Base-by-base conservation (phyloP, 306 rosid genomes). In the Neltuma alba region DNA sequence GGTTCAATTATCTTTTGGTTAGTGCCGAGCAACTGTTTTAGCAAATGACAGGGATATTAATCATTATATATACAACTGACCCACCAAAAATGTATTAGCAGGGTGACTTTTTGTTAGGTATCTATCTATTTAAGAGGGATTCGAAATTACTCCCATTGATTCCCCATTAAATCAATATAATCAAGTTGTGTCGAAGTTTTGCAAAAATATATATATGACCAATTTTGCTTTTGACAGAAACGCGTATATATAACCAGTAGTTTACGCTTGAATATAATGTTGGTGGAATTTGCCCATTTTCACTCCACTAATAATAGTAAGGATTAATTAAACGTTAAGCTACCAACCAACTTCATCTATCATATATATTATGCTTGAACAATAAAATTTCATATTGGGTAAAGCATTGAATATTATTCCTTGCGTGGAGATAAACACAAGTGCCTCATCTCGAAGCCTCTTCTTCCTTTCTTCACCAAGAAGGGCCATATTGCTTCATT, bases 231-330 rank as follows among this genome's bases (percentile, higher is more conserved):
- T 33, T 33, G 36, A 33, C 36, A 33, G 36, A 3, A 33, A 33
- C 36, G 36, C 36, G 36, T 33, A 33, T 64, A 60, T 5, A 25
- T 25, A 12, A 71, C 2, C 28, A 27, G 68, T 37, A 33, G 7
- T n/a, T n/a, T 50, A n/a, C 15, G 69, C 42, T 38, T 36, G 16
- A 69, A 44, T 44, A 13, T 44, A 57, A 9, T 10, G 44, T 57
- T 3, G 54, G 54, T 68, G 80, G 79, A 81, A 14, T 68, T 79
- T 44, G 62, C 76, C 82, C 74, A 77, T 79, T 83, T 81, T 50
- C 33, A 48, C 71, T 80, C 75, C 64, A 80, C 62, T n/a, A 6
- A 28, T 12, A 41, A 52, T 23, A 11, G 13, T 41, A 23, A 42
- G 20, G 57, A 69, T 27, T 41, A 23, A 54, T 20, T 15, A 55